These are phyloP conservation scores for Phytophthora tubulina DNA, from an alignment of 352 stramenopile genomes.

Conservation along the genomic window DNA sequence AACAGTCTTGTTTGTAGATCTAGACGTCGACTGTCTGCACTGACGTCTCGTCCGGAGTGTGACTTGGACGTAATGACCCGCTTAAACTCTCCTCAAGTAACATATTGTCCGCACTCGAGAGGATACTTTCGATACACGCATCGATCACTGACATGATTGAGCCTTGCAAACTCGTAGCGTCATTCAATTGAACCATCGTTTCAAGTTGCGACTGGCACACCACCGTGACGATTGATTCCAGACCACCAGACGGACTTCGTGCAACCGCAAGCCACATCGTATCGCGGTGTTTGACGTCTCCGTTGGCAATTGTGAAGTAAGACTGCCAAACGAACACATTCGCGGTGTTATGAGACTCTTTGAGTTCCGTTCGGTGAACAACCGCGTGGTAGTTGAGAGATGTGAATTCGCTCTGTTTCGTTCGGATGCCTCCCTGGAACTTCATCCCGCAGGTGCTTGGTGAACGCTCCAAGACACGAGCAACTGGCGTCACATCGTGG, in stretches of 20 bases:
- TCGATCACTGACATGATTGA: conserved; percentile 12
- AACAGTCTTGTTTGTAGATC: too few relatives aligned
- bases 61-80: background rate
- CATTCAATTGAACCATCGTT: background rate
- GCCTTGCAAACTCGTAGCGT: background rate
- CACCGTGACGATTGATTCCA: conserved; percentile 26
- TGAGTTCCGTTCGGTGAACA: background rate
- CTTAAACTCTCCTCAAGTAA: conserved; percentile 23
- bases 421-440: conserved; percentile 8
- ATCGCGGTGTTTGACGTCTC: conserved; percentile 1
- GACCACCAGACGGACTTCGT: background rate
- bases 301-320: background rate
- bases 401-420: background rate
- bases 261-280: conserved; percentile 28
- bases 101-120: conserved; percentile 28
- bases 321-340: conserved; percentile 38
- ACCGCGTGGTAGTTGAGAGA: conserved; percentile 16
- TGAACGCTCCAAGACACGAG: conserved; percentile 16
- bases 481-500: background rate
- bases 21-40: conserved; percentile 7
- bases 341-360: background rate
- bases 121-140: conserved; percentile 21
- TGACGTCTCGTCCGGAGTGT: background rate
- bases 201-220: conserved; percentile 23
- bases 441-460: conserved; percentile 23